Conservation (phyloP, 2,329 filamentous ascomycete genomes). For the Magnaporthales sp. region DNA sequence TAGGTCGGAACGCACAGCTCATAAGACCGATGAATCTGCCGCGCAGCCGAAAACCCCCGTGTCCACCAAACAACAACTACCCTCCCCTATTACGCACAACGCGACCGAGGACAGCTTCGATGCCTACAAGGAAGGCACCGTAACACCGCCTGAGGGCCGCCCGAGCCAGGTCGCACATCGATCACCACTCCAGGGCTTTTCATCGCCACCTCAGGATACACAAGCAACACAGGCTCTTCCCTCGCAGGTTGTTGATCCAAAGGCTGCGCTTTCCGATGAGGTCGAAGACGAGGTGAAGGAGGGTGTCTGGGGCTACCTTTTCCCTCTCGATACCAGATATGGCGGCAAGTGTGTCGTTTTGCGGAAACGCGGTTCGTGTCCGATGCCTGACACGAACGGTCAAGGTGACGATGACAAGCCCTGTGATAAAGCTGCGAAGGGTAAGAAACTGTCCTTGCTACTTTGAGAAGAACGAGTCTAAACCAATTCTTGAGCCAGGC, state of each 20-base stretch:
- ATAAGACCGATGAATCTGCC: constrained; percentile 27
- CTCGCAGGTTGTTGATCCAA: constrained; percentile 74
- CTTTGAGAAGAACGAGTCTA: constrained; percentile 31
- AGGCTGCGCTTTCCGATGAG: constrained; percentile 66
- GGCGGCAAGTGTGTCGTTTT: constrained; percentile 61
- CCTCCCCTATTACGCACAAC: constrained; percentile 67
- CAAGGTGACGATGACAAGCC: constrained; percentile 7
- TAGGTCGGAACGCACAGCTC: constrained; percentile 63
- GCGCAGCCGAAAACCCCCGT: constrained; percentile 46
- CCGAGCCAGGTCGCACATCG: constrained; percentile 46
- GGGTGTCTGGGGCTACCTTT: constrained; percentile 92
- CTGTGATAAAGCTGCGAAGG: constrained; percentile 31
- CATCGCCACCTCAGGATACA: constrained; percentile 58
- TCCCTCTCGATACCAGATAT: constrained; percentile 67
- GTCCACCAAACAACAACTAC: constrained; percentile 59
- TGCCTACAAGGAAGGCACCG: constrained; percentile 60
- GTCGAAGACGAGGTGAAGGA: constrained; percentile 76
- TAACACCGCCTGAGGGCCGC: constrained; percentile 56
- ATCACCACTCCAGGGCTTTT: constrained; percentile 33
- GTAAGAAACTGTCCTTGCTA: constrained; percentile 27
- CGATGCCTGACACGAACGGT: constrained; percentile 37
- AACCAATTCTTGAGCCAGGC: constrained; percentile 52
- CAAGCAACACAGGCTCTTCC: constrained; percentile 45
- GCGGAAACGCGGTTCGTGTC: constrained; percentile 64
- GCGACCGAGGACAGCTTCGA: constrained; percentile 49